Conservation (phyloP, 441 rosid species). For the Gossypium laxum region DNA sequence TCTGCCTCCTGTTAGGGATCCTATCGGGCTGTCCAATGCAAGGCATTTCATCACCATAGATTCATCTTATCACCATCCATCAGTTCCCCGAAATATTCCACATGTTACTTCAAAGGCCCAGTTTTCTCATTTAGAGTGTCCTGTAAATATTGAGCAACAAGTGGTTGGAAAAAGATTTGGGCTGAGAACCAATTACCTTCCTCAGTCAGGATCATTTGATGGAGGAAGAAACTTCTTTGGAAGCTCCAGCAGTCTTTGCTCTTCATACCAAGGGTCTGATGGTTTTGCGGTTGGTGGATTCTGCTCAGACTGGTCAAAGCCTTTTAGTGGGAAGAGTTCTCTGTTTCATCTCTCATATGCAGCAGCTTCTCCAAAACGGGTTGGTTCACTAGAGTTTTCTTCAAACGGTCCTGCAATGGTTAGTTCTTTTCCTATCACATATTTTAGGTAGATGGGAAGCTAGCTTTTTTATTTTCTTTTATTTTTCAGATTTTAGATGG, state of each 20-base stretch:
- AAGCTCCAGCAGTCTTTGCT: constrained; percentile 20
- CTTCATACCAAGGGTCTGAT: constrained; percentile 28
- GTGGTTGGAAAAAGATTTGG: constrained; percentile 26
- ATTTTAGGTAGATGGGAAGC: constrained; percentile 12
- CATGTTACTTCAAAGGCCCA: constrained; percentile 22
- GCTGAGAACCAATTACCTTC: constrained; percentile 24
- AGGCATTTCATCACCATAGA: constrained; percentile 24
- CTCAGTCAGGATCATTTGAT: constrained; percentile 23
- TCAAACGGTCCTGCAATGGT: constrained; percentile 38
- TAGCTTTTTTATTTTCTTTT: neutral
- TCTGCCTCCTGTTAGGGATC: constrained; percentile 21
- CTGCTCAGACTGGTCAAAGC: constrained; percentile 31
- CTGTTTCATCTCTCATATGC: constrained; percentile 25
- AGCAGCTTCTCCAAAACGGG: constrained; percentile 25
- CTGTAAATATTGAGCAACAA: constrained; percentile 27
- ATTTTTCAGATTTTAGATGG: neutral
- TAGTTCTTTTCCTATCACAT: constrained; percentile 22
- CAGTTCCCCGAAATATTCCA: constrained; percentile 20
- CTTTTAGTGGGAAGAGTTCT: constrained; percentile 20
- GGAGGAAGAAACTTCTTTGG: constrained; percentile 21
- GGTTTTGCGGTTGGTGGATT: constrained; percentile 25
- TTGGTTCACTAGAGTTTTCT: constrained; percentile 24
- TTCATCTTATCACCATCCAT: constrained; percentile 27
- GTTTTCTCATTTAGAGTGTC: constrained; percentile 29
- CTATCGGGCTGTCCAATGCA: constrained; percentile 28